These are phyloP conservation scores for Xerocomus brunneocitrinus DNA, from an alignment of 768 basidiomycete genomes.

Conservation along the genomic window DNA sequence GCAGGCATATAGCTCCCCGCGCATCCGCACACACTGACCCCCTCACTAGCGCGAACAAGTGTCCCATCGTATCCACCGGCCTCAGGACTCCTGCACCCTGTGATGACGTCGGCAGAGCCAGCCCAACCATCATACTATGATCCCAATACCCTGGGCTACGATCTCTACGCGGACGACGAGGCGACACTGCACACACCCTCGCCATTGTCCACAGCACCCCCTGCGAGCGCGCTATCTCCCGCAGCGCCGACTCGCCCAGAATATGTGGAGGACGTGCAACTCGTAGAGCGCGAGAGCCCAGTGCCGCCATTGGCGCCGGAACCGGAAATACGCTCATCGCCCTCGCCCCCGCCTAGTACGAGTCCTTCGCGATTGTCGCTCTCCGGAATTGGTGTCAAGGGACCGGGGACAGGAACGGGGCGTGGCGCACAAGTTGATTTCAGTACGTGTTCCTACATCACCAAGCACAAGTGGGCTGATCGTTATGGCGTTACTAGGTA, in stretches of 20 bases:
- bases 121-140: conserved; percentile 32
- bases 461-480: background rate
- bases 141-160: conserved; percentile 30
- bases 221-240: background rate
- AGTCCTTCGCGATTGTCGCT: background rate
- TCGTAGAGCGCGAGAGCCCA: background rate
- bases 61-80: conserved; percentile 11
- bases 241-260: background rate
- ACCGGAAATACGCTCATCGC: background rate
- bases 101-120: background rate
- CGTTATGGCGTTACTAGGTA: conserved; percentile 35
- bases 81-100: conserved; percentile 5
- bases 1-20: conserved; percentile 4
- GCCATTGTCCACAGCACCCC: background rate
- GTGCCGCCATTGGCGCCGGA: background rate
- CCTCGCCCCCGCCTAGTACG: background rate
- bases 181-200: background rate
- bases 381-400: conserved; percentile 1
- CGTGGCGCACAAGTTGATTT: conserved; percentile 25
- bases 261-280: background rate
- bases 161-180: conserved; percentile 20
- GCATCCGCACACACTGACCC: conserved; percentile 1
- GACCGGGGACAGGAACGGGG: background rate
- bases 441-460: conserved; percentile 19
- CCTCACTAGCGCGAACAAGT: conserved; percentile 5